Conservation (phyloP, 177 flowering plant genomes). For the Vitis hybrid region DNA sequence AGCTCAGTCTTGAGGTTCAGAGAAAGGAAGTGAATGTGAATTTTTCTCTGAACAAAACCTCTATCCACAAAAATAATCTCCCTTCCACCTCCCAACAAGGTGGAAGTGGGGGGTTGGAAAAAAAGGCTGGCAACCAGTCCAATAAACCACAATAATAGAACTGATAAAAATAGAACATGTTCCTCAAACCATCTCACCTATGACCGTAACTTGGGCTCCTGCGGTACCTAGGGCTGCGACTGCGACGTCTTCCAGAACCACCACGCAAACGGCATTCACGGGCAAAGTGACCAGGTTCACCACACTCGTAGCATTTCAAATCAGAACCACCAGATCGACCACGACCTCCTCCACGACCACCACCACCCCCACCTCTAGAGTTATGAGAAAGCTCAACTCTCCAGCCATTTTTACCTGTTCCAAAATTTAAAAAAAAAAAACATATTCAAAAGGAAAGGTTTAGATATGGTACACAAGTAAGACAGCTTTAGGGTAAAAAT, state of each 20-base stretch:
- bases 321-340: constrained; percentile 81
- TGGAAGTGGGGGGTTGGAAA: neutral
- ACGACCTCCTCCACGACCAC: constrained; percentile 62
- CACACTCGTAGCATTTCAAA: constrained; percentile 90
- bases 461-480: too few species aligned
- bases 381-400: constrained; percentile 90
- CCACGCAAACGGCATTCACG: constrained; percentile 79
- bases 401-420: constrained; percentile 84
- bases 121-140: neutral
- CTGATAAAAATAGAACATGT: neutral
- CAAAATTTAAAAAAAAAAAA: neutral
- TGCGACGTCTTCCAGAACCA: constrained; percentile 78
- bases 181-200: constrained; percentile 40
- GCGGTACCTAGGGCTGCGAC: constrained; percentile 80
- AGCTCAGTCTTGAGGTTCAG: too few species aligned
- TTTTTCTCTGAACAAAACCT: too few species aligned
- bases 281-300: constrained; percentile 95
- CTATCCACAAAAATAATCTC: too few species aligned
- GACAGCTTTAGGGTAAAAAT: too few species aligned
- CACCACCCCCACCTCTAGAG: constrained; percentile 62
- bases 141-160: neutral
- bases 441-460: too few species aligned
- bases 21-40: too few species aligned
- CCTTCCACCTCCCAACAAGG: neutral
- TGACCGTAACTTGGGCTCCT: constrained; percentile 93